Base-by-base conservation (phyloP, 2,329 filamentous ascomycete species). In the Penicillium olsonii region DNA sequence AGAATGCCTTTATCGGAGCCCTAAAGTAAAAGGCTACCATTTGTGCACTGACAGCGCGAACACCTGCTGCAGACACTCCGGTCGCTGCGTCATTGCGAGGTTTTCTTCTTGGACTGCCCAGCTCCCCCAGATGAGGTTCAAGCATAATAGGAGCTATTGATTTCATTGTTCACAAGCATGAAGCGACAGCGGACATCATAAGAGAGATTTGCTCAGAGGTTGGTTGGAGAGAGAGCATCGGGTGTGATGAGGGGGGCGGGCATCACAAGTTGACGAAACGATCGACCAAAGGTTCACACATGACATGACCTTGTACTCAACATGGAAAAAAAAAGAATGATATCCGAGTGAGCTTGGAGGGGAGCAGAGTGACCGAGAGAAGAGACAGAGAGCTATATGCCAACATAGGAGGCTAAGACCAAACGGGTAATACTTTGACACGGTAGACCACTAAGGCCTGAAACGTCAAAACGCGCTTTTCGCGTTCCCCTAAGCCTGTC, bases 1-100 rank as follows among this genome's bases (percentile, higher is more conserved):
- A 95, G 68, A 96, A 96, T 14, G 91, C 88, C 72, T 96, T 96
- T 45, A 91, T 88, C 1, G 92, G 92, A 0, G 90, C 90, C 48
- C 91, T 81, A 67, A 96, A 96, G 74, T 95, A 96, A 63, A 96
- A 96, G 19, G 90, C 87, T 46, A 96, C 82, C 62, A 90, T 78
- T 66, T 95, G 88, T 7, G 90, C 87, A 61, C 87, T 92, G 55
- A 96, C 70, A 22, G 91, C 92, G 39, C 92, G 87, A 55, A 91
- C 88, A 34, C 89, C 84, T 18, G 91, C 91, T 4, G 91, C 91
- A 18, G 89, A 91, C n/a, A 89, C 88, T 40, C 88, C 91, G 14
- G 83, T 85, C 11, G 81, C 79, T 12, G 83, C 80, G 77, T 83
- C 81, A 50, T 76, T 80, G 56, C 81, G 80, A 52, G 76, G 76